phyloP scores from a whole-genome alignment of 108 stramenopile genomes.

The Hondaea fermentalgiana region DNA sequence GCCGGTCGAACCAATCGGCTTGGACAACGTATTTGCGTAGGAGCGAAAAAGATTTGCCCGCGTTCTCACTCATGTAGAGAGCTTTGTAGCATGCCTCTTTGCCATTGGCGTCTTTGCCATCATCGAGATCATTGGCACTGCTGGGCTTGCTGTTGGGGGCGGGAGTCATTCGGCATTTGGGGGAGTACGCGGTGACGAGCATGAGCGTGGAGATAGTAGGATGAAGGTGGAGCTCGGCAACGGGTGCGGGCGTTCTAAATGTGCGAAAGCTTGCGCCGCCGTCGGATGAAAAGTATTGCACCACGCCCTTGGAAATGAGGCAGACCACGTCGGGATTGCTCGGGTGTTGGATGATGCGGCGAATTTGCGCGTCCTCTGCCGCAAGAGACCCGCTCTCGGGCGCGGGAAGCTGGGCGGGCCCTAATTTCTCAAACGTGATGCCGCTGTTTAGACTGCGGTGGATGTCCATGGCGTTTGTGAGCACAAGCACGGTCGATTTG shows the following conservation, averaged over 20 bases:
- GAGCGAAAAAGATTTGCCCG: neutral
- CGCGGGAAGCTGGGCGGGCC: no score
- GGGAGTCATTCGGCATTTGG: neutral
- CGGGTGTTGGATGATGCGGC: neutral
- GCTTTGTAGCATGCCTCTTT: neutral
- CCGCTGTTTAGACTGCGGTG: neutral
- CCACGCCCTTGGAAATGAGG: neutral
- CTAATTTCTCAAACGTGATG: neutral
- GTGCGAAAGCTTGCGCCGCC: neutral
- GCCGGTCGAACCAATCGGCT: neutral
- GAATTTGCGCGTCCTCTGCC: neutral
- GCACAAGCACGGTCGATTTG: neutral
- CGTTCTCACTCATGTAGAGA: neutral
- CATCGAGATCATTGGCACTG: neutral
- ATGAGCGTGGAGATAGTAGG: neutral
- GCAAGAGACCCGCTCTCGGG: no score
- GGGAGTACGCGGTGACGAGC: neutral
- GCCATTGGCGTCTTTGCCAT: neutral
- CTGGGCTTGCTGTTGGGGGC: neutral
- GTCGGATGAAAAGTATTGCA: neutral
- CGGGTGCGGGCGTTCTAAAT: neutral
- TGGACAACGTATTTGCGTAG: conserved; percentile 5
- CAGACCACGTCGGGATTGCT: neutral
- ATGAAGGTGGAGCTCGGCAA: neutral
- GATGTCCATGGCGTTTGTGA: neutral